These are phyloP conservation scores for Tetraselmis chui DNA, from an alignment of 139 green algal species.

Conservation along the genomic window DNA sequence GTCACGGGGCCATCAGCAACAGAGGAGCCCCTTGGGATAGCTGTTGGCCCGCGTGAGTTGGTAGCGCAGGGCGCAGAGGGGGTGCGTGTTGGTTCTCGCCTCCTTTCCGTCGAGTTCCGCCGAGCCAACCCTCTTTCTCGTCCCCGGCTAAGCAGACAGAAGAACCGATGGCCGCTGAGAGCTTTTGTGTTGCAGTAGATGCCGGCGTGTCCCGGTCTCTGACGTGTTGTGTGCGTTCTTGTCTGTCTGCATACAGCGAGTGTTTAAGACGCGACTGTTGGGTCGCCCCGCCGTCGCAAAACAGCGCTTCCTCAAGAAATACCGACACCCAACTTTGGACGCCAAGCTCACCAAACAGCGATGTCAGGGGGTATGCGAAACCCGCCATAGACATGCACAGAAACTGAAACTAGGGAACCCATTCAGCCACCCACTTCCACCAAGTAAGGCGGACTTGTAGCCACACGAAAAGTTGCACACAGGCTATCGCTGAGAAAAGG, in stretches of 20 bases:
- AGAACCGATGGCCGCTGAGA: no score
- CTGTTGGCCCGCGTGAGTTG: not conserved
- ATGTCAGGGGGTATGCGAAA: constrained; percentile 39
- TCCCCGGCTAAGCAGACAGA: no score
- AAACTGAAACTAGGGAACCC: no score
- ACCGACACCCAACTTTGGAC: constrained; percentile 73
- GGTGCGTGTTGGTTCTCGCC: not conserved
- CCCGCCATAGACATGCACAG: no score
- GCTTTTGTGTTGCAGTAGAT: no score
- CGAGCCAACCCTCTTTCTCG: not conserved
- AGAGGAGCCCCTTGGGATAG: not conserved
- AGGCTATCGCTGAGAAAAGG: no score
- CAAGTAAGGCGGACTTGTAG: no score
- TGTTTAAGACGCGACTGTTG: constrained; percentile 48
- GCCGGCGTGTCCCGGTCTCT: no score
- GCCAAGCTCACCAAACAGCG: constrained; percentile 55
- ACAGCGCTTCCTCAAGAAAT: constrained; percentile 80
- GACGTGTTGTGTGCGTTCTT: not conserved
- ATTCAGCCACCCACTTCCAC: no score
- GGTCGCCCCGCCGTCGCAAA: constrained; percentile 59
- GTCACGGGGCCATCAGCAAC: no score
- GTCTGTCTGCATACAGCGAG: constrained; percentile 28
- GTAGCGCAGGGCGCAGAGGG: not conserved
- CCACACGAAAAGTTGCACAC: no score
- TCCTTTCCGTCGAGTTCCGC: not conserved